These are phyloP conservation scores for Toxicodendron radicans DNA, from an alignment of 345 rosid species.

Conservation along the genomic window DNA sequence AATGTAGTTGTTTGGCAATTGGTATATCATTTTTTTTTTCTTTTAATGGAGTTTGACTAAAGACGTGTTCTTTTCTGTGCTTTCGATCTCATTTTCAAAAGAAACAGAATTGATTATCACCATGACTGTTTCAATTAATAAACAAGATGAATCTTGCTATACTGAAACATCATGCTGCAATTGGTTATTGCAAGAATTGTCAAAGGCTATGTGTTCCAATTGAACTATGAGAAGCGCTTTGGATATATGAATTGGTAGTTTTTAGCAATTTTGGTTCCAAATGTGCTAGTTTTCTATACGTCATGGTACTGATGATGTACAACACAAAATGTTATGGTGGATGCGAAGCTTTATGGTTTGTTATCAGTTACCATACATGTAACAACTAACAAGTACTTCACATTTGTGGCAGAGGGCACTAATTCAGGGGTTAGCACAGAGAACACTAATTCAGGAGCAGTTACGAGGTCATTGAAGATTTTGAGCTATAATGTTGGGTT, in stretches of 20 bases:
- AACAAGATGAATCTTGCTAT: too few species aligned
- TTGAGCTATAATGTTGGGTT: constrained; percentile 98
- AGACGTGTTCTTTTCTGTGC: too few species aligned
- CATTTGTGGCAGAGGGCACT: constrained; percentile 37
- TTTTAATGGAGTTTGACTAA: too few species aligned
- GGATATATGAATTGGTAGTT: neutral
- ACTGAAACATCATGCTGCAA: neutral
- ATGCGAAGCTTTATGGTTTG: neutral
- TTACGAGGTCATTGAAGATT: constrained; percentile 51
- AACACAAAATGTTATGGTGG: neutral
- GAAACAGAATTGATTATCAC: neutral
- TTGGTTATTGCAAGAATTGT: neutral
- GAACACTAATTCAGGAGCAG: neutral
- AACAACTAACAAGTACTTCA: neutral
- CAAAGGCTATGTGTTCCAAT: too few species aligned
- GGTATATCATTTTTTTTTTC: too few species aligned
- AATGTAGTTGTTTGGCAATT: too few species aligned
- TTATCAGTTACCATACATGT: neutral
- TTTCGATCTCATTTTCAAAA: too few species aligned
- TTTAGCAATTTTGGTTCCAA: neutral
- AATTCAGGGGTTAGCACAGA: constrained; percentile 17
- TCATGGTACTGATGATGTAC: neutral
- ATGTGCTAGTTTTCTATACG: neutral
- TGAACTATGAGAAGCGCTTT: neutral
- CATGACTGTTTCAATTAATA: neutral